Evolutionary conservation across 2,329 filamentous ascomycete genomes (phyloP).

Genomic region (Amauroascus verrucosus): DNA sequence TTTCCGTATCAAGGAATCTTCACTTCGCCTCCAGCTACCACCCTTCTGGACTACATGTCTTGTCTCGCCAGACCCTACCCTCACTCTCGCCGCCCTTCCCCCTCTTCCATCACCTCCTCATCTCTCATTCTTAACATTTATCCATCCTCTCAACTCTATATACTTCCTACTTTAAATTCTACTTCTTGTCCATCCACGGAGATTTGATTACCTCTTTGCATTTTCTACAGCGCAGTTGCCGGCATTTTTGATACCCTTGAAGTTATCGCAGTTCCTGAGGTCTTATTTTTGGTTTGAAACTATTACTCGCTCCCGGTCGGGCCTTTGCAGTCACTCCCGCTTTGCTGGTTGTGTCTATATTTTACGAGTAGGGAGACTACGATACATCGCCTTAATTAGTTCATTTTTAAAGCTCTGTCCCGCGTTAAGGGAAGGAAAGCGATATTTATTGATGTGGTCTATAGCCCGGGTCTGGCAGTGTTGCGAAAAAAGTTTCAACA

Average conservation of each 20-base stretch:
- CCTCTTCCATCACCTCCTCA: background rate
- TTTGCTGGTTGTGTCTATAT: background rate
- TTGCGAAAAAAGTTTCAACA: background rate
- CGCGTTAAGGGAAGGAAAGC: background rate
- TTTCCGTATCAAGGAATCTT: constrained; percentile 9
- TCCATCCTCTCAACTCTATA: background rate
- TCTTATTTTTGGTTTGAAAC: too few species aligned
- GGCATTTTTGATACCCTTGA: constrained; percentile 7
- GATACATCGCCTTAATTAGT: background rate
- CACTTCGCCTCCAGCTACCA: constrained; percentile 8
- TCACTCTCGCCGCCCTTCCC: background rate
- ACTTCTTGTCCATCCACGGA: background rate
- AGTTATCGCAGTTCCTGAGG: background rate
- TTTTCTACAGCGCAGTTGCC: background rate
- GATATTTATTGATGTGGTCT: background rate
- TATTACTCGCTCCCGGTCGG: too few species aligned
- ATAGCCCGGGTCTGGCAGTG: background rate
- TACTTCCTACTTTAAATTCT: background rate
- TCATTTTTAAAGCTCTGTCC: background rate
- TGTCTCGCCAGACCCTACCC: background rate
- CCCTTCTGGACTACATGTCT: constrained; percentile 8
- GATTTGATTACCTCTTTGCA: background rate
- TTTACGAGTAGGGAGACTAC: background rate
- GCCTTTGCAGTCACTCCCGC: too few species aligned
- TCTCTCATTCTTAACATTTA: background rate